Conservation (phyloP, 495 filamentous ascomycete genomes). For the Penicillium salamii region DNA sequence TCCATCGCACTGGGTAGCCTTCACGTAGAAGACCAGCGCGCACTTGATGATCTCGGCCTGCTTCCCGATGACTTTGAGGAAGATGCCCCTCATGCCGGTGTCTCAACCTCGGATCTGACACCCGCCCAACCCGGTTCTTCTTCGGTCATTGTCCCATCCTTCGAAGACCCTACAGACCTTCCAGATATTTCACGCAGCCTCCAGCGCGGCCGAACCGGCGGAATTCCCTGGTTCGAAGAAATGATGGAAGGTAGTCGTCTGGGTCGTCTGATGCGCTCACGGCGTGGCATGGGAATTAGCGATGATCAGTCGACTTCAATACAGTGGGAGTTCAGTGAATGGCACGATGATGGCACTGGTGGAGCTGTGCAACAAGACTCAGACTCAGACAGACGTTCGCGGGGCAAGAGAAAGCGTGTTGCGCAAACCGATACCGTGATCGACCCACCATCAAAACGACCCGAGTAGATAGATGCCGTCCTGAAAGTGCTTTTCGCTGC, state of each 20-base stretch:
- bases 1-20: conserved; percentile 72
- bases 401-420: conserved; percentile 39
- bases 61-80: conserved; percentile 50
- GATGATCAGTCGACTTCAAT: conserved; percentile 58
- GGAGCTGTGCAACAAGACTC: conserved; percentile 16
- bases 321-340: conserved; percentile 85
- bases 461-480: not conserved
- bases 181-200: conserved; percentile 22
- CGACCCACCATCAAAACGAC: conserved; percentile 11
- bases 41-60: conserved; percentile 66
- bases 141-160: conserved; percentile 24
- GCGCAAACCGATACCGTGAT: conserved; percentile 11
- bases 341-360: conserved; percentile 56
- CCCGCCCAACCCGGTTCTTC: conserved; percentile 6
- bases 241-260: conserved; percentile 72
- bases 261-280: conserved; percentile 60
- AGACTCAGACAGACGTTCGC: conserved; percentile 11
- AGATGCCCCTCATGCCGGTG: conserved; percentile 27
- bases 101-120: conserved; percentile 5
- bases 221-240: conserved; percentile 78
- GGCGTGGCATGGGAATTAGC: conserved; percentile 51
- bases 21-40: conserved; percentile 58
- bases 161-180: conserved; percentile 1
- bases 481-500: not conserved
- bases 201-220: conserved; percentile 40